A percentile compares a stretch with the other conserved stretches of the same genome.
phyloP scores from a whole-genome alignment of 176 grass and related monocot genomes.

The Carex littledalei region DNA sequence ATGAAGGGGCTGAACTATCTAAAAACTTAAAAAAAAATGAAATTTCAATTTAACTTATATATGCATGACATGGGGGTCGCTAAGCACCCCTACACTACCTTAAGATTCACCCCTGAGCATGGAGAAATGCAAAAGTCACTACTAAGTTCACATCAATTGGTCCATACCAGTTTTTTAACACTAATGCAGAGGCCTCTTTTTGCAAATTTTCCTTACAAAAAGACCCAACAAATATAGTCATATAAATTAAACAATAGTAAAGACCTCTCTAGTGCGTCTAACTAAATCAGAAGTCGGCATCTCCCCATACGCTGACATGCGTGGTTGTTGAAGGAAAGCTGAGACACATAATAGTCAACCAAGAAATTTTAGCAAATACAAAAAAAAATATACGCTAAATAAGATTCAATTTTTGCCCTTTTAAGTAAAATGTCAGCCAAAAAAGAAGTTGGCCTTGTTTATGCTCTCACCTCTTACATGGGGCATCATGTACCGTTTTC shows the following conservation, averaged over 20 bases:
- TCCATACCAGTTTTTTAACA: neutral
- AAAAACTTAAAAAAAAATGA: too few relatives aligned
- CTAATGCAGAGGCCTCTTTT: neutral
- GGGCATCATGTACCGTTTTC: constrained; percentile 95
- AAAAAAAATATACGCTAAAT: neutral
- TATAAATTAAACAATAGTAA: constrained; percentile 12
- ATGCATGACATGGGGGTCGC: too few relatives aligned
- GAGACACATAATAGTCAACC: constrained; percentile 25
- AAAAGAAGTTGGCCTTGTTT: neutral
- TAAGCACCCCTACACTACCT: too few relatives aligned
- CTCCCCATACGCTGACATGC: constrained; percentile 71
- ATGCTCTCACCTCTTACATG: constrained; percentile 59
- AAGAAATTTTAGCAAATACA: neutral
- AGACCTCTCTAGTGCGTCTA: constrained; percentile 84
- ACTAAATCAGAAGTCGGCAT: constrained; percentile 85
- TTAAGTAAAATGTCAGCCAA: neutral
- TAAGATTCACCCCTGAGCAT: too few relatives aligned
- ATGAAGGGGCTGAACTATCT: too few relatives aligned
- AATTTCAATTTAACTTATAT: too few relatives aligned
- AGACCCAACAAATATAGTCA: neutral
- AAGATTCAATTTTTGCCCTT: neutral
- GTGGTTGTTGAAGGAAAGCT: constrained; percentile 91
- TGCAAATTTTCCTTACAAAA: constrained; percentile 6
- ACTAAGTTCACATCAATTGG: neutral
- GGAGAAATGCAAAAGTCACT: neutral